Conservation (phyloP, 495 filamentous ascomycete genomes). For the Penicillium malachiteum region DNA sequence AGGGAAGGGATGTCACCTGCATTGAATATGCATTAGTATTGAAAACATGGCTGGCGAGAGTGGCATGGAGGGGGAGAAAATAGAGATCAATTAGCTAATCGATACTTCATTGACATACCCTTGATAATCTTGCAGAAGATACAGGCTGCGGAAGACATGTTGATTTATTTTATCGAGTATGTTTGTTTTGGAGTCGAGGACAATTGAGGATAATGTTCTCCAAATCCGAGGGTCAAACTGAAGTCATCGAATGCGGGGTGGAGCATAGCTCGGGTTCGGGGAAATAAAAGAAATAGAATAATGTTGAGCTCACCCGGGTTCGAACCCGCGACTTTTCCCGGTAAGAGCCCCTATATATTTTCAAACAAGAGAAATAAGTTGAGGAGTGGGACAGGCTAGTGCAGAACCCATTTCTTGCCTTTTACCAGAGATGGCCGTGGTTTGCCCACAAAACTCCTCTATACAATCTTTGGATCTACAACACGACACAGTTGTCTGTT, state of each 20-base stretch:
- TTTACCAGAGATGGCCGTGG: slow-evolving; percentile 70
- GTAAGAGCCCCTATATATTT: slow-evolving; percentile 9
- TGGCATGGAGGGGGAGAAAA: neutral
- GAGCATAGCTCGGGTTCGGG: neutral
- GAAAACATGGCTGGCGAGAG: neutral
- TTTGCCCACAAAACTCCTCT: slow-evolving; percentile 58
- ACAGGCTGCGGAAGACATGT: slow-evolving; percentile 61
- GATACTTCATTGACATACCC: slow-evolving; percentile 50
- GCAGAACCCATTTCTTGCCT: slow-evolving; percentile 67
- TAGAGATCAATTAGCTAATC: neutral
- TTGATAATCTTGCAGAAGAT: slow-evolving; percentile 99
- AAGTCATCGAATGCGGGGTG: slow-evolving; percentile 17
- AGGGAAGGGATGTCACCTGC: slow-evolving; percentile 91
- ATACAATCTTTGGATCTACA: slow-evolving; percentile 59
- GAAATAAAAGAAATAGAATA: slow-evolving; percentile 12
- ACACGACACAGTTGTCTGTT: slow-evolving; percentile 41
- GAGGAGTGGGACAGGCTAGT: slow-evolving; percentile 54
- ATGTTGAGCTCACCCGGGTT: slow-evolving; percentile 14
- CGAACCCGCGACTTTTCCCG: slow-evolving; percentile 20
- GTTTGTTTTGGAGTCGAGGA: slow-evolving; percentile 7
- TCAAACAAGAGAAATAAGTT: neutral
- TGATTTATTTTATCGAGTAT: slow-evolving; percentile 13
- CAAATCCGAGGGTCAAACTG: slow-evolving; percentile 3
- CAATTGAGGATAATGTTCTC: neutral
- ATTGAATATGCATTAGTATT: neutral